Evolutionary conservation across 805 yeast species (phyloP), one percentile per base, ranked within the genome.

Genomic region (Myxozyma lipomycoides): DNA sequence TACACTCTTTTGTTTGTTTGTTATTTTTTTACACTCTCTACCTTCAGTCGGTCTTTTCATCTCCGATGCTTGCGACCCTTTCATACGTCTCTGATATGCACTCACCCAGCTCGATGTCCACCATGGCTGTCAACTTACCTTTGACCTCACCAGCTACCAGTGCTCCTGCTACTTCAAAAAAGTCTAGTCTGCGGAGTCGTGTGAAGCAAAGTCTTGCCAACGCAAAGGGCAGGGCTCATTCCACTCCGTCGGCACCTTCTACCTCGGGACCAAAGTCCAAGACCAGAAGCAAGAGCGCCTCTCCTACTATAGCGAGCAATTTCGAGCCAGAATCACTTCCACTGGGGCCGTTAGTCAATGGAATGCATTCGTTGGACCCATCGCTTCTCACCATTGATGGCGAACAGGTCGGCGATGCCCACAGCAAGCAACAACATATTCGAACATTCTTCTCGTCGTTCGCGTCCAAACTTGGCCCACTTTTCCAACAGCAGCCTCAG

Each of bases 401-500:
- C 25, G 36, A n/a, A 36, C 12, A 10, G 22, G 26, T n/a, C 18
- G 40, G 34, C 19, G 24, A 3, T 4, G n/a, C 24, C 30, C 23
- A 4, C 5, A 9, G 9, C 45, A 25, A 4, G 4, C 2, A 2
- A n/a, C 32, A 42, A 25, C 36, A 43, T 28, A 44, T 45, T 10
- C 49, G 45, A 4, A 32, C 53, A 12, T 49, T 49, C 32, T 49
- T 49, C 39, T 39, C 49, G 24, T 49, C 53, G 4, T 49, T 49
- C 21, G 53, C 53, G 12, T 49, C 53, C 22, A 45, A 43, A 25
- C 44, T 49, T 12, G 49, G 53, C 24, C 53, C 53, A 9, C 45
- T 45, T 2, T 49, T 48, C 28, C 38, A 10, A 15, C 38, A 35
- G 38, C 38, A 35, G 38, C 38, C 12, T 7, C 38, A 35, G 38